Evolutionary conservation across 2,329 filamentous ascomycete species (phyloP), one percentile per base, ranked within the genome.

Genomic region (Ustulina deusta): DNA sequence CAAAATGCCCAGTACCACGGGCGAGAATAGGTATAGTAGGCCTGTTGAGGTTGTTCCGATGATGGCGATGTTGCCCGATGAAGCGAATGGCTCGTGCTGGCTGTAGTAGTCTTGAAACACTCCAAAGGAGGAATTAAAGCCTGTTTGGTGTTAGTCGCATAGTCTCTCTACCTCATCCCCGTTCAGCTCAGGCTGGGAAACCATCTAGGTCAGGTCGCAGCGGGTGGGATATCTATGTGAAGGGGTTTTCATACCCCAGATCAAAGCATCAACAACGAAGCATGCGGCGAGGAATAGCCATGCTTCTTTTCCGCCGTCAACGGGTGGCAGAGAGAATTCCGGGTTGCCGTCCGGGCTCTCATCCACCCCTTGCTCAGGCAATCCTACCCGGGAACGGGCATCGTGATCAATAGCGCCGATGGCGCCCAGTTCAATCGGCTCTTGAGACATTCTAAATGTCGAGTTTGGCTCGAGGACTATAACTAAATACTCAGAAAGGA

Each of bases 201-300:
- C 9, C 13, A 32, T 11, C 1, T 15, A 20, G 32, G n/a, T 6
- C 1, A 20, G 22, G 29, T 36, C 3, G 32, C 5, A 48, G 22
- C 17, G 22, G 34, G n/a, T 2, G 6, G 17, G 36, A 25, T 34
- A 46, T 20, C 13, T 20, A 25, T 11, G 11, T 46, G 27, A 29
- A 29, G 6, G 32, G 29, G 25, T 27, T 20, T 52, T 32, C 66
- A 38, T 66, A 84, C 84, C 85, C 85, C 84, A 88, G 29, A 87
- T 80, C 20, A 86, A 76, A 27, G 83, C 80, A 66, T 89, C 86
- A 11, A 88, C 79, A 55, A 86, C 75, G 70, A 86, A 87, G 71
- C 83, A 84, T 1, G 80, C 81, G 13, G 79, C 78, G 15, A 88
- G 75, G 59, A 86, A 84, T 1, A 85, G 68, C 82, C 84, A 87